Evolutionary conservation across 371 early-diverging fungal species (phyloP).

Genomic region (Apophysomyces ossiformis): DNA sequence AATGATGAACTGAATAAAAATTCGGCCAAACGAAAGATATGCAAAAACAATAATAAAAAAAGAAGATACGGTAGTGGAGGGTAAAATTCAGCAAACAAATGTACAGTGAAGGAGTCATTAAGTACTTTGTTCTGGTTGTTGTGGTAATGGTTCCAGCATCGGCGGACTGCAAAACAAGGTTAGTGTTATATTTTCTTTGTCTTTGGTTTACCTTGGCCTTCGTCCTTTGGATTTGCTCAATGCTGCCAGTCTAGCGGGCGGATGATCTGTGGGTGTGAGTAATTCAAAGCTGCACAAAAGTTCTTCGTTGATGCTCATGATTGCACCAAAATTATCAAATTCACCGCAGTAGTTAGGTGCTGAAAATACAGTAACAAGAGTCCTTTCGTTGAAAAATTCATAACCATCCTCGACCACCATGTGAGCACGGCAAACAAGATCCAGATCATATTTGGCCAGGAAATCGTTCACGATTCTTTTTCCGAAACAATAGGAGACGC

Average conservation of each 20-base stretch:
- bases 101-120: not conserved
- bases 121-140: not conserved
- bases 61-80: not conserved
- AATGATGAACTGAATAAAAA: not conserved
- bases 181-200: not conserved
- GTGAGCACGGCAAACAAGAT: slow-evolving; percentile 93
- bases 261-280: slow-evolving; percentile 31
- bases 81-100: not conserved
- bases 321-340: slow-evolving; percentile 96
- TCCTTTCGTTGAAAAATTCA: slow-evolving; percentile 93
- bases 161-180: not conserved
- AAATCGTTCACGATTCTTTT: slow-evolving; percentile 87
- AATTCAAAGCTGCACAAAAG: slow-evolving; percentile 85
- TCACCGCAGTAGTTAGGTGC: slow-evolving; percentile 98
- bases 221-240: slow-evolving; percentile 17
- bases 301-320: slow-evolving; percentile 97
- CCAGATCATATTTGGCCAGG: slow-evolving; percentile 89
- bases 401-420: slow-evolving; percentile 97
- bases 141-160: not conserved
- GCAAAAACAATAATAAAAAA: no score
- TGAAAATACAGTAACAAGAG: slow-evolving; percentile 93
- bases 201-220: slow-evolving; percentile 18
- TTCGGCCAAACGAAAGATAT: not conserved
- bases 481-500: slow-evolving; percentile 91
- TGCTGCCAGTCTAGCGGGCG: slow-evolving; percentile 20